These are phyloP conservation scores for Cladosporium halotolerans DNA, from an alignment of 2,329 filamentous ascomycete genomes.

Conservation along the genomic window DNA sequence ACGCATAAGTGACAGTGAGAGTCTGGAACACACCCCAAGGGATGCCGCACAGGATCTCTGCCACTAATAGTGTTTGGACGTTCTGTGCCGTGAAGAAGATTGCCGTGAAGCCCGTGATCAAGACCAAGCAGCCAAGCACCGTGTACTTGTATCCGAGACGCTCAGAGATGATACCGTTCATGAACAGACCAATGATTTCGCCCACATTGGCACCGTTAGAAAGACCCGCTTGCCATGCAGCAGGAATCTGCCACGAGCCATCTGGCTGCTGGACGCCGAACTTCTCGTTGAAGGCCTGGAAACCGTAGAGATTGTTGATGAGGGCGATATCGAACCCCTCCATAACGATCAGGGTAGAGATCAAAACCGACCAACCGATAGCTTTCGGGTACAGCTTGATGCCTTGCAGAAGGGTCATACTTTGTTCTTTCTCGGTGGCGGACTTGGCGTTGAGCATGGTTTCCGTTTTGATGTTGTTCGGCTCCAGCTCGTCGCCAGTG, in stretches of 20 bases:
- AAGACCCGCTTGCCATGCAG: slow-evolving; percentile 43
- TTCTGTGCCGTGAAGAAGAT: slow-evolving; percentile 46
- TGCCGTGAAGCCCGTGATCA: slow-evolving; percentile 39
- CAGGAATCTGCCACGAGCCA: slow-evolving; percentile 38
- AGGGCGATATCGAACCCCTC: slow-evolving; percentile 81
- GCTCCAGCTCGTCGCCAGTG: slow-evolving; percentile 27
- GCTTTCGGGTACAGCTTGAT: slow-evolving; percentile 81
- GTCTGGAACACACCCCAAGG: slow-evolving; percentile 46
- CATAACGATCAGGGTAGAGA: slow-evolving; percentile 89
- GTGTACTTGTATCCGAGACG: slow-evolving; percentile 41
- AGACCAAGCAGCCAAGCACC: slow-evolving; percentile 38
- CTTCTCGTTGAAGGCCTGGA: slow-evolving; percentile 42
- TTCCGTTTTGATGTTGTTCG: slow-evolving; percentile 22
- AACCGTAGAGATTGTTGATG: slow-evolving; percentile 69
- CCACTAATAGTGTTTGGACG: slow-evolving; percentile 38
- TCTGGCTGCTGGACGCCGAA: slow-evolving; percentile 37
- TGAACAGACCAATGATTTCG: slow-evolving; percentile 39
- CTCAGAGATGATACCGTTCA: slow-evolving; percentile 43
- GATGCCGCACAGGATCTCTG: slow-evolving; percentile 43
- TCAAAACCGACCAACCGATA: slow-evolving; percentile 73
- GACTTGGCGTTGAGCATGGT: slow-evolving; percentile 37
- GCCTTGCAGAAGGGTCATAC: slow-evolving; percentile 60
- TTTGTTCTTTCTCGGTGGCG: slow-evolving; percentile 44
- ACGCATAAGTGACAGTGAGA: slow-evolving; percentile 37
- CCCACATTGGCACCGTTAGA: slow-evolving; percentile 43